Conservation (phyloP, 2,329 filamentous ascomycete species). For the Fusarium proliferatum region DNA sequence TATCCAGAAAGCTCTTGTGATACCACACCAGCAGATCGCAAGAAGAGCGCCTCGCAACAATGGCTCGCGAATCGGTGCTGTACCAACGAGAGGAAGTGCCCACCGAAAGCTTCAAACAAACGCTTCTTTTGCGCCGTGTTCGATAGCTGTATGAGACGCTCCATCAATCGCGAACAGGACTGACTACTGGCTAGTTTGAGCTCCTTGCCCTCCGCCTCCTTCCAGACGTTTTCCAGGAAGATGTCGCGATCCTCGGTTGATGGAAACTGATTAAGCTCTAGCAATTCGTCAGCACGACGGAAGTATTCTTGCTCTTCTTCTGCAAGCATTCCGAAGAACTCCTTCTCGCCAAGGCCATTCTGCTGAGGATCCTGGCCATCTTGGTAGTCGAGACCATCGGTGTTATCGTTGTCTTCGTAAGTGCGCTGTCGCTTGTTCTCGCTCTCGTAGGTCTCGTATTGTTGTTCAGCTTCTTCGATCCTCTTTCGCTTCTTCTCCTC, state of each 20-base stretch:
- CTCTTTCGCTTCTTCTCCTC: constrained; percentile 57
- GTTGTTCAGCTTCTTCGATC: constrained; percentile 43
- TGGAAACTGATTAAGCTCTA: constrained; percentile 89
- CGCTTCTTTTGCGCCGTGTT: constrained; percentile 83
- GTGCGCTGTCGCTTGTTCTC: constrained; percentile 45
- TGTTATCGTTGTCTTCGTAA: constrained; percentile 34
- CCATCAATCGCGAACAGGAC: constrained; percentile 92
- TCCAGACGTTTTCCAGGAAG: constrained; percentile 84
- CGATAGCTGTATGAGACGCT: constrained; percentile 87
- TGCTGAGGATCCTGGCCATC: constrained; percentile 41
- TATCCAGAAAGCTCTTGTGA: constrained; percentile 74
- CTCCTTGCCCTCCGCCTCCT: constrained; percentile 90
- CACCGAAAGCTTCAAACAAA: constrained; percentile 85
- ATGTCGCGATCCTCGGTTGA: constrained; percentile 76
- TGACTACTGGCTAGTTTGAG: constrained; percentile 96
- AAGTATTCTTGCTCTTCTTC: constrained; percentile 97
- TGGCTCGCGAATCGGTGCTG: constrained; percentile 98
- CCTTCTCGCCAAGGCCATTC: constrained; percentile 62
- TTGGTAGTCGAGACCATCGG: constrained; percentile 38
- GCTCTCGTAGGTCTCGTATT: constrained; percentile 32
- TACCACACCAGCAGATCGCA: constrained; percentile 82
- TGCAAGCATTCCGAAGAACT: constrained; percentile 93
- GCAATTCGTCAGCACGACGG: constrained; percentile 85
- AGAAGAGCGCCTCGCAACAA: constrained; percentile 94
- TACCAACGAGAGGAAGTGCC: constrained; percentile 88